These are phyloP conservation scores for Daedalea quercina DNA, from an alignment of 768 basidiomycete species.

Conservation along the genomic window DNA sequence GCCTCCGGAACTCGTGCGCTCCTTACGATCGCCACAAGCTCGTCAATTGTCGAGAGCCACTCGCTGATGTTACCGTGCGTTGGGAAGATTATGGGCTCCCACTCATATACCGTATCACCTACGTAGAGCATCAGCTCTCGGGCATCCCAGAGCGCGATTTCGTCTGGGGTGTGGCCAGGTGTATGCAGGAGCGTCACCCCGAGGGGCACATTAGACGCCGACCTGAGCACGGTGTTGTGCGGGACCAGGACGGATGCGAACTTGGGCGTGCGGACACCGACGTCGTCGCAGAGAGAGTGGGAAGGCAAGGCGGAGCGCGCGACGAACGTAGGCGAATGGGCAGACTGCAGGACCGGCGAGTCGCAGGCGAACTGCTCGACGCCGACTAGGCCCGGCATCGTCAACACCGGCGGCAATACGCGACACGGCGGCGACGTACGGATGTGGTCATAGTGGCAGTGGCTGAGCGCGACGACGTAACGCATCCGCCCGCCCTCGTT, in stretches of 20 bases:
- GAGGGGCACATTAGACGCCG: slow-evolving; percentile 21
- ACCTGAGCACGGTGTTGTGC: slow-evolving; percentile 30
- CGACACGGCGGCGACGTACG: slow-evolving; percentile 28
- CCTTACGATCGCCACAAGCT: slow-evolving; percentile 35
- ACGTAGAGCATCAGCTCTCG: slow-evolving; percentile 47
- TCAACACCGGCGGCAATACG: neutral
- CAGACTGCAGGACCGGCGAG: slow-evolving; percentile 42
- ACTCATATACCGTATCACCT: slow-evolving; percentile 51
- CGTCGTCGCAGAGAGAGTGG: slow-evolving; percentile 39
- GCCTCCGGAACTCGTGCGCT: neutral
- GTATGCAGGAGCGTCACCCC: slow-evolving; percentile 44
- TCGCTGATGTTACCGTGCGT: slow-evolving; percentile 43
- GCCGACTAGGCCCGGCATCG: slow-evolving; percentile 30
- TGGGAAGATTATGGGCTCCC: slow-evolving; percentile 49
- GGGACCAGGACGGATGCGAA: slow-evolving; percentile 42
- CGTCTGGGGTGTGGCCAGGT: slow-evolving; percentile 54
- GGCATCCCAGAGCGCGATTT: slow-evolving; percentile 46
- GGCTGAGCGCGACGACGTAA: slow-evolving; percentile 44
- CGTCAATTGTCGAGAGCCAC: slow-evolving; percentile 42
- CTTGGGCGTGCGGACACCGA: slow-evolving; percentile 35
- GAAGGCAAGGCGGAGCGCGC: slow-evolving; percentile 32
- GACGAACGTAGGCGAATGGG: slow-evolving; percentile 39
- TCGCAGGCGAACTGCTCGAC: slow-evolving; percentile 44
- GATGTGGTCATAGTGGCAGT: slow-evolving; percentile 57
- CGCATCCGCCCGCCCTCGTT: slow-evolving; percentile 34